Percentiles rank a stretch among this genome's conserved stretches.
These are phyloP conservation scores for Pseudogymnoascus sp. DNA, from an alignment of 2,329 filamentous ascomycete genomes.

Conservation along the genomic window DNA sequence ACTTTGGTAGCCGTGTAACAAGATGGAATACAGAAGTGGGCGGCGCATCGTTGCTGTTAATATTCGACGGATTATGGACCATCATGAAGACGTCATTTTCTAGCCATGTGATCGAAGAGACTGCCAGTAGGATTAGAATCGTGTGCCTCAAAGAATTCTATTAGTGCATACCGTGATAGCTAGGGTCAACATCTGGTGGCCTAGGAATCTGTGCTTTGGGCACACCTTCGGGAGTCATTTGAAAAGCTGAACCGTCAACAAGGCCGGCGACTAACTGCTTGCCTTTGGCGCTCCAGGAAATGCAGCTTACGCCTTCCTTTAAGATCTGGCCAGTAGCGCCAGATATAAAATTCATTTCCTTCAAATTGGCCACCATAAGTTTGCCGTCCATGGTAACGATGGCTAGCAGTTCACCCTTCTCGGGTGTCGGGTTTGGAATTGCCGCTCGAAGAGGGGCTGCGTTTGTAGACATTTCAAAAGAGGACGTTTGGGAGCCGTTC, in stretches of 20 bases:
- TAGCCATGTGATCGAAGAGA: conserved; percentile 78
- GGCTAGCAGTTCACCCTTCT: conserved; percentile 67
- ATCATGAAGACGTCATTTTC: conserved; percentile 79
- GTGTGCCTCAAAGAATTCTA: not conserved
- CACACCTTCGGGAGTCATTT: conserved; percentile 75
- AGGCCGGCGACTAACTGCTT: conserved; percentile 88
- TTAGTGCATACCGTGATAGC: conserved; percentile 53
- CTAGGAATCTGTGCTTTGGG: conserved; percentile 71
- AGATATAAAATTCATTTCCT: conserved; percentile 49
- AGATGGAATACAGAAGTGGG: conserved; percentile 69
- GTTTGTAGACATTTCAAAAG: conserved; percentile 70
- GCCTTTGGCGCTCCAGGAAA: conserved; percentile 86
- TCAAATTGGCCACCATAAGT: conserved; percentile 74
- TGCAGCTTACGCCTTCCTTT: conserved; percentile 68
- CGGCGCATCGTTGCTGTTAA: conserved; percentile 43
- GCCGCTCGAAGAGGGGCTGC: conserved; percentile 65
- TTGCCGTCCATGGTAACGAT: conserved; percentile 74
- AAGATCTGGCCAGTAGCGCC: conserved; percentile 56
- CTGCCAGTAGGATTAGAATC: conserved; percentile 32
- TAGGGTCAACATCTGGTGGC: conserved; percentile 56
- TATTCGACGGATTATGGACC: conserved; percentile 62
- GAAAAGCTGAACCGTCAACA: conserved; percentile 67
- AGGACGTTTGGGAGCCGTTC: conserved; percentile 56
- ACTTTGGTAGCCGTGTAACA: conserved; percentile 56
- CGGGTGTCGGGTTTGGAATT: conserved; percentile 68